Conservation (phyloP, 2,329 filamentous ascomycete species). For the Cladosporium velox region DNA sequence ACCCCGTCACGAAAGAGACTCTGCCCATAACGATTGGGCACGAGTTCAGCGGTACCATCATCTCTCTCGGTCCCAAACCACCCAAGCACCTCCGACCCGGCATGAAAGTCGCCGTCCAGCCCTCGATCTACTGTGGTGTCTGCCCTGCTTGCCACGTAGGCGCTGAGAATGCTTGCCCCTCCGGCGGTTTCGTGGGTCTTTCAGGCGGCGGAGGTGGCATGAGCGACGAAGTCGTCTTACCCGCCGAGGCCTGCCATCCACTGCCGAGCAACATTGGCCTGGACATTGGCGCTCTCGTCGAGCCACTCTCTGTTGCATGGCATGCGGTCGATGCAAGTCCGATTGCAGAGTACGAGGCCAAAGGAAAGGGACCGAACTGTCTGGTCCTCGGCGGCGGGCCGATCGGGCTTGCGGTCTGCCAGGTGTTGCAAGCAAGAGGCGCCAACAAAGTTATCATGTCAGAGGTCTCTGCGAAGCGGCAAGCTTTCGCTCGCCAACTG, state of each 20-base stretch:
- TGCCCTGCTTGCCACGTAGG: constrained; percentile 58
- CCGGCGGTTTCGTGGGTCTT: constrained; percentile 50
- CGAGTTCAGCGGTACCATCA: constrained; percentile 63
- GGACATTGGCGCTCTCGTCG: constrained; percentile 61
- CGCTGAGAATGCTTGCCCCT: constrained; percentile 60
- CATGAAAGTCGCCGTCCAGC: constrained; percentile 61
- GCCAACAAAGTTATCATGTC: constrained; percentile 59
- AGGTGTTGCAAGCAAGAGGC: constrained; percentile 57
- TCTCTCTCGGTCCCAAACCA: constrained; percentile 54
- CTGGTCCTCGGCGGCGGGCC: constrained; percentile 64
- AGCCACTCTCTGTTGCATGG: constrained; percentile 66
- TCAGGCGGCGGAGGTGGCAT: constrained; percentile 58
- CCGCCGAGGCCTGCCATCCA: constrained; percentile 50
- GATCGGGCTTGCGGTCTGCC: constrained; percentile 61
- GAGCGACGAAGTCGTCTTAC: constrained; percentile 56
- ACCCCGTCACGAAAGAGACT: constrained; percentile 59
- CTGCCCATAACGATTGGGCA: constrained; percentile 64
- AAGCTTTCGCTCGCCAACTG: constrained; percentile 55
- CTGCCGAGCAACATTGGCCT: constrained; percentile 56
- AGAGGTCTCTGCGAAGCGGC: constrained; percentile 55
- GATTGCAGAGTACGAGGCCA: constrained; percentile 38
- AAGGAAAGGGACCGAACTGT: constrained; percentile 37
- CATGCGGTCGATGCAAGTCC: constrained; percentile 59
- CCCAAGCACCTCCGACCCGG: constrained; percentile 49
- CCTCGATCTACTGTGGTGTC: constrained; percentile 58